Evolutionary conservation across 371 early-diverging fungal species (phyloP).

Genomic region (Mucor indicus): DNA sequence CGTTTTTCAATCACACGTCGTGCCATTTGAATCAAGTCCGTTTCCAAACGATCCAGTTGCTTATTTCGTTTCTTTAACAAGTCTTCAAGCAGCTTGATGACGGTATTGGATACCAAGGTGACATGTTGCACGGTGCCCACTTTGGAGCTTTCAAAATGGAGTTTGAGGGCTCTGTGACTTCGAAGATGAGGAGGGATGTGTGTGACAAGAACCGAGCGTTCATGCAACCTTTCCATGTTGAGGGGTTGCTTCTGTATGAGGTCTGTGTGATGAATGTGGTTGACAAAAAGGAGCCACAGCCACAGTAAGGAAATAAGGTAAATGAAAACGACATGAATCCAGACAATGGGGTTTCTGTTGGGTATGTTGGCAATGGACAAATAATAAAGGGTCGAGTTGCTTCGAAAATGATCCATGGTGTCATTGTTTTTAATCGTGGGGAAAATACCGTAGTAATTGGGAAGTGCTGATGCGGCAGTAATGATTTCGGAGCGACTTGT

Average conservation of each 20-base stretch:
- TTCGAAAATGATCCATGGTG: constrained; percentile 23
- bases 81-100: constrained; percentile 9
- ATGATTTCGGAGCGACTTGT: neutral
- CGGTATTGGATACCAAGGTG: constrained; percentile 30
- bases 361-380: constrained; percentile 47
- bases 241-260: constrained; percentile 10
- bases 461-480: neutral
- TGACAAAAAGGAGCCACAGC: constrained; percentile 51
- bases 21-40: constrained; percentile 22
- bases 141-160: constrained; percentile 34
- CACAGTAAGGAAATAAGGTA: constrained; percentile 34
- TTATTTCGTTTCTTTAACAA: constrained; percentile 17
- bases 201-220: constrained; percentile 28
- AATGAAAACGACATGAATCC: constrained; percentile 42
- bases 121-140: constrained; percentile 40
- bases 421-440: neutral
- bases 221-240: neutral
- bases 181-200: constrained; percentile 39
- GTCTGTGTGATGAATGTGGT: constrained; percentile 44
- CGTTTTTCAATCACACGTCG: neutral
- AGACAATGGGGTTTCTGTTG: constrained; percentile 23
- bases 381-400: constrained; percentile 36
- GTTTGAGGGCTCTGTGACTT: constrained; percentile 26
- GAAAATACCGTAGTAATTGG: neutral
- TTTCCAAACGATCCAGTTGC: constrained; percentile 26